Conservation (phyloP, 225 moss, liverwort and hornwort species). For the Neckera pumila region DNA sequence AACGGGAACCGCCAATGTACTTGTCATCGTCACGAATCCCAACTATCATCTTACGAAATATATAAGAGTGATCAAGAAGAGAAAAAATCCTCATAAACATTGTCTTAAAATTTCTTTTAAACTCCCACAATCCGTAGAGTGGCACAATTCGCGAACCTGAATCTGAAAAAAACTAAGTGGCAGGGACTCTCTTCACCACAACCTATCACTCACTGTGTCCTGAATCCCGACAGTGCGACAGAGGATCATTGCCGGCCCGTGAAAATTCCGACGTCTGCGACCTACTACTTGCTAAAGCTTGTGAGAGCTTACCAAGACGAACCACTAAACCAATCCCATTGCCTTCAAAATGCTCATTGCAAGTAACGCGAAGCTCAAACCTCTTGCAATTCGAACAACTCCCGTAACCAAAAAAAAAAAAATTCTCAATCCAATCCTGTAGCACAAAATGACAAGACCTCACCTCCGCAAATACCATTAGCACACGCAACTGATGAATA, state of each 20-base stretch:
- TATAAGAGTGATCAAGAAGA: background rate
- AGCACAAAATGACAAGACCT: background rate
- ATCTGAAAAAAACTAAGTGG: background rate
- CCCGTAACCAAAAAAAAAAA: background rate
- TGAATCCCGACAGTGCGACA: background rate
- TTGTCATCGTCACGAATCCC: background rate
- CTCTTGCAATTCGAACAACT: background rate
- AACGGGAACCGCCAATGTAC: background rate
- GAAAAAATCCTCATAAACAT: background rate
- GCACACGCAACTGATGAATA: background rate
- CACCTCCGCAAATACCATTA: background rate
- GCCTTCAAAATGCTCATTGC: background rate
- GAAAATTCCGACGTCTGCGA: background rate
- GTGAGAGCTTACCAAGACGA: background rate
- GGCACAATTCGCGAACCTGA: background rate
- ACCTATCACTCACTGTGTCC: background rate
- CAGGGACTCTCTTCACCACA: background rate
- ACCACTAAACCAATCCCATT: background rate
- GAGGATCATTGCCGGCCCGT: background rate
- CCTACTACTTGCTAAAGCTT: background rate
- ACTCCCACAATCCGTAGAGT: background rate
- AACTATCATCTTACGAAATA: background rate
- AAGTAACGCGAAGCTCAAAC: background rate
- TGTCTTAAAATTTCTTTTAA: background rate
- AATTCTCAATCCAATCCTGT: background rate